Evolutionary conservation across 805 yeast species (phyloP).

Genomic region (Candida hungchunana): DNA sequence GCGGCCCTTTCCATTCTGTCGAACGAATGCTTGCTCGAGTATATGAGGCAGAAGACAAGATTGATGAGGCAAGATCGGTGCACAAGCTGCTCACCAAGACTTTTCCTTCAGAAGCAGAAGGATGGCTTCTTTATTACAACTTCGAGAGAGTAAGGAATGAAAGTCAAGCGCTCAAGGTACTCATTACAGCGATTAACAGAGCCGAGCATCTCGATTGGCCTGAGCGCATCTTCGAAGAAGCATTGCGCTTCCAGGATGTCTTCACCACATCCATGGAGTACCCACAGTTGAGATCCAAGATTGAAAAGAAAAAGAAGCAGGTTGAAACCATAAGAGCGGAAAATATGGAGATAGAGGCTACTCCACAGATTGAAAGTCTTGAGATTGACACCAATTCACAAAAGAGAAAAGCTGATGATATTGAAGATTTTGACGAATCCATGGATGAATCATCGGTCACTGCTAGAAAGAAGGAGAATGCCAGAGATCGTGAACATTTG

Average conservation of each 20-base stretch:
- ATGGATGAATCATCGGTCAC: neutral
- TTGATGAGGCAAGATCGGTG: slow-evolving; percentile 26
- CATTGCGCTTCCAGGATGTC: slow-evolving; percentile 34
- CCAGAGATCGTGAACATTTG: slow-evolving; percentile 55
- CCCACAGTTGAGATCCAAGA: slow-evolving; percentile 24
- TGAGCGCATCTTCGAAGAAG: slow-evolving; percentile 43
- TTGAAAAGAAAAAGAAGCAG: slow-evolving; percentile 22
- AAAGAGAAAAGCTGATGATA: slow-evolving; percentile 14
- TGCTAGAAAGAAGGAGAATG: slow-evolving; percentile 1
- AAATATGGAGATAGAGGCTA: slow-evolving; percentile 6
- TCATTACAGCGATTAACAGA: slow-evolving; percentile 30
- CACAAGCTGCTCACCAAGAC: slow-evolving; percentile 22
- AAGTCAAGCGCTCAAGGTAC: slow-evolving; percentile 25
- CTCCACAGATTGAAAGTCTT: slow-evolving; percentile 3
- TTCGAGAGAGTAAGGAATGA: slow-evolving; percentile 35
- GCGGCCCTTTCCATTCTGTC: slow-evolving; percentile 38
- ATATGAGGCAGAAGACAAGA: slow-evolving; percentile 29
- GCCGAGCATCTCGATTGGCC: slow-evolving; percentile 43
- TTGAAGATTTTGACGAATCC: slow-evolving; percentile 2
- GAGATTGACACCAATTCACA: slow-evolving; percentile 3
- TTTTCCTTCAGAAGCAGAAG: slow-evolving; percentile 35
- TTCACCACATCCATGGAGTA: slow-evolving; percentile 29
- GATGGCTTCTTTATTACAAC: slow-evolving; percentile 43
- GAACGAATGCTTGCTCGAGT: slow-evolving; percentile 39
- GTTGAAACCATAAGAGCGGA: slow-evolving; percentile 12